These are phyloP conservation scores for Capronia epimyces DNA, from an alignment of 2,329 filamentous ascomycete genomes.

Conservation along the genomic window DNA sequence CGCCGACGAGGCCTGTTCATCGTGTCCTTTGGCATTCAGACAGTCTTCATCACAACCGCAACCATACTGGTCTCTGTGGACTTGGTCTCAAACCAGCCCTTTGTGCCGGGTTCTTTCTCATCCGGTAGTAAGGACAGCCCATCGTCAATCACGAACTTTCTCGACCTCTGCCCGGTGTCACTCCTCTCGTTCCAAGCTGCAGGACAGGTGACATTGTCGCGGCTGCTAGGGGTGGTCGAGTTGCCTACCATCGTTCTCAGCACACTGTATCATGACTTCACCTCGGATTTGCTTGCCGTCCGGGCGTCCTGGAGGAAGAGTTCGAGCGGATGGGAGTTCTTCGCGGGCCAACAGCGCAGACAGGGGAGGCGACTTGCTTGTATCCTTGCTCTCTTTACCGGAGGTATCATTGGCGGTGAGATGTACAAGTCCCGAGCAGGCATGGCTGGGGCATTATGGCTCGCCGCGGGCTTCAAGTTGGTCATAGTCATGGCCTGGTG, in stretches of 20 bases:
- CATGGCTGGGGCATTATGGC: constrained; percentile 43
- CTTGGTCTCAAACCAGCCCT: constrained; percentile 32
- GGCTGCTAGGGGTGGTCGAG: constrained; percentile 40
- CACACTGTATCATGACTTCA: constrained; percentile 44
- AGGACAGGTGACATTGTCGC: constrained; percentile 41
- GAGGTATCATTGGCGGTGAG: constrained; percentile 41
- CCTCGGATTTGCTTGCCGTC: constrained; percentile 37
- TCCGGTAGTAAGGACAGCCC: constrained; percentile 19
- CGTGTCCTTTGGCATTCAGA: constrained; percentile 38
- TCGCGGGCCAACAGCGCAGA: constrained; percentile 17
- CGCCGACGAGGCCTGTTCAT: constrained; percentile 38
- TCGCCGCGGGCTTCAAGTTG: constrained; percentile 40
- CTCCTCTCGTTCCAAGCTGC: constrained; percentile 40
- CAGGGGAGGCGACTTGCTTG: constrained; percentile 33
- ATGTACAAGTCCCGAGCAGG: constrained; percentile 38
- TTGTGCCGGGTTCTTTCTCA: constrained; percentile 25
- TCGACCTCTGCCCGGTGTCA: constrained; percentile 36
- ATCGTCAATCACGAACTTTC: constrained; percentile 20
- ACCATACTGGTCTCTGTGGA: constrained; percentile 35
- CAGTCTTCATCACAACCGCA: constrained; percentile 33
- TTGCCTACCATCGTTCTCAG: constrained; percentile 45
- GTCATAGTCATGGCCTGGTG: constrained; percentile 36
- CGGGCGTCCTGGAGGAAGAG: constrained; percentile 35
- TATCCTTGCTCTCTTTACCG: constrained; percentile 37
- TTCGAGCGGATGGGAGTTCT: constrained; percentile 35